Evolutionary conservation across 345 rosid species (phyloP), one percentile per base, ranked within the genome.

Genomic region (Arabidopsis arenosa): DNA sequence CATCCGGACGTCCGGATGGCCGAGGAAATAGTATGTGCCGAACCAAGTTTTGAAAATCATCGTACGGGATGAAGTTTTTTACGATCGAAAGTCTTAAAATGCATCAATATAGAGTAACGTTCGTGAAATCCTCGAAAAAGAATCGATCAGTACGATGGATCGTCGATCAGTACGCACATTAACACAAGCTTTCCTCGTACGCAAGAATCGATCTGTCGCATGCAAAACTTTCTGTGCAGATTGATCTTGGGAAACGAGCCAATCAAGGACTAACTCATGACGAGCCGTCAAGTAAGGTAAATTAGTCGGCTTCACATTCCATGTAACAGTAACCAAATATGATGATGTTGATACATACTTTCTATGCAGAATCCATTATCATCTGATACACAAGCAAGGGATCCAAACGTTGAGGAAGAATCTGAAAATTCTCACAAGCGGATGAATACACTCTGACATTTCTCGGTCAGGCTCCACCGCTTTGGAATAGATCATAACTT

Each of bases 191-290:
- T 84, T 95, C 30, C 87, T 18, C 91, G 75, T 82, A 68, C 53
- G 82, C 92, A 10, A 97, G 97, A 56, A 78, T 95, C 62, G 97
- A 95, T 83, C 86, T 95, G 63, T 90, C 99, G 21, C 86, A 89
- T 63, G 98, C 99, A 72, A 88, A 86, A 79, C 85, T 95, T 63
- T 88, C 94, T 0, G 94, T 95, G 49, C 93, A 88, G 82, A 89
- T 95, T 54, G 94, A 93, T 75, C 86, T 95, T 9, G 98, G 96
- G 9, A 92, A 87, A 73, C 85, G 82, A 41, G 86, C 91, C 14
- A 88, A 80, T 75, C 85, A 82, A 84, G 91, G 80, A 47, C 60
- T 71, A 57, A 45, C 73, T 5, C 56, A 82, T 9, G 81, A 82
- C 68, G 75, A 86, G 58, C 84, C 85, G 13, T 33, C 63, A 6